Conservation (phyloP, 345 rosid species). For the Aquilaria yunnanensis region DNA sequence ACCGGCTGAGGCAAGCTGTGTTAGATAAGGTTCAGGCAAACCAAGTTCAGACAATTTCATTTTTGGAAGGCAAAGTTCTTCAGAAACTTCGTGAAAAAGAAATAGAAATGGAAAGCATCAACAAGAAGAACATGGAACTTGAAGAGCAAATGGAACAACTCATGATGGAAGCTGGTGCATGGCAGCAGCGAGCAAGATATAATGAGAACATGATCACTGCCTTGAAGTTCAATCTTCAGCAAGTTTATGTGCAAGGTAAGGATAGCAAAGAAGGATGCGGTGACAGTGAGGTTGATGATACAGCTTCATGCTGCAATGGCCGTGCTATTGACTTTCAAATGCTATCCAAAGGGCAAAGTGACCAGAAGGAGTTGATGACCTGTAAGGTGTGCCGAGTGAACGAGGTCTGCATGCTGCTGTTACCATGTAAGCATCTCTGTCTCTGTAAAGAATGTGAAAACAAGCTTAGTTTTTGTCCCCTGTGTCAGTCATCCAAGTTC, state of each 20-base stretch:
- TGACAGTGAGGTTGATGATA: constrained; percentile 84
- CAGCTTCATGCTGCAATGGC: constrained; percentile 79
- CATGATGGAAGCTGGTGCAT: constrained; percentile 59
- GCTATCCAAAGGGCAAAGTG: constrained; percentile 35
- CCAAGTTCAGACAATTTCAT: constrained; percentile 53
- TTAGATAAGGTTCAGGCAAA: constrained; percentile 52
- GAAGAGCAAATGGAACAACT: constrained; percentile 68
- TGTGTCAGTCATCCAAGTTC: constrained; percentile 75
- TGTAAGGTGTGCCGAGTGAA: constrained; percentile 76
- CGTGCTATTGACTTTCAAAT: constrained; percentile 39
- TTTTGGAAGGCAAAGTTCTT: constrained; percentile 50
- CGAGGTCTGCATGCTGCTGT: constrained; percentile 70
- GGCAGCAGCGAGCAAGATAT: constrained; percentile 74
- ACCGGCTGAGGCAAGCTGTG: constrained; percentile 45
- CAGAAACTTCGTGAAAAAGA: constrained; percentile 68
- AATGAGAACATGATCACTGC: constrained; percentile 64
- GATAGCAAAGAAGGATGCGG: constrained; percentile 85
- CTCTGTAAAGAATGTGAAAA: constrained; percentile 86
- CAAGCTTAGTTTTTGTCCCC: constrained; percentile 76
- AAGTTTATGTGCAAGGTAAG: constrained; percentile 53
- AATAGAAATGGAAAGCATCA: constrained; percentile 59
- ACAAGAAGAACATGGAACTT: constrained; percentile 68
- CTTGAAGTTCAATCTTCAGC: constrained; percentile 67
- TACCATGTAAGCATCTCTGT: constrained; percentile 96
- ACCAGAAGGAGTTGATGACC: constrained; percentile 40